Conservation (phyloP, 805 yeast genomes). For the Pichia nakasei region DNA sequence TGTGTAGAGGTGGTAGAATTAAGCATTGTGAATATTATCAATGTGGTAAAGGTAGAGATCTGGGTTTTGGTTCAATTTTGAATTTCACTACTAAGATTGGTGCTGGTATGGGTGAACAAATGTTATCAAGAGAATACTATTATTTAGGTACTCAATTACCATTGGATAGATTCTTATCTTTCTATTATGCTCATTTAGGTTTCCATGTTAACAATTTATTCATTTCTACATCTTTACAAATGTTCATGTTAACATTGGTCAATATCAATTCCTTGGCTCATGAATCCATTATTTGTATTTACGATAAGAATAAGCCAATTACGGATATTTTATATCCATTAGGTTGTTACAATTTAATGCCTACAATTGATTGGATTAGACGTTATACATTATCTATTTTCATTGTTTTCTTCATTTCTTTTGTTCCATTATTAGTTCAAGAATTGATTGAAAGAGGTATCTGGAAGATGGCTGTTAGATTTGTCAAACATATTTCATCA, state of each 20-base stretch:
- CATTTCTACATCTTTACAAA: conserved; percentile 65
- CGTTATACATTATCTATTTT: conserved; percentile 75
- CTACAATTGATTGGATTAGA: conserved; percentile 74
- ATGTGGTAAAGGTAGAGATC: conserved; percentile 88
- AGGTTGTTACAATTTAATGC: conserved; percentile 67
- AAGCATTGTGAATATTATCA: conserved; percentile 83
- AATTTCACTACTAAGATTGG: conserved; percentile 84
- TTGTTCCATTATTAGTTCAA: conserved; percentile 69
- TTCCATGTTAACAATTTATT: conserved; percentile 76
- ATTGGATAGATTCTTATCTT: conserved; percentile 69
- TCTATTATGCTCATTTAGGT: conserved; percentile 83
- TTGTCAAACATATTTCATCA: conserved; percentile 58
- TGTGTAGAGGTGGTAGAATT: conserved; percentile 79
- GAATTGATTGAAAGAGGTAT: conserved; percentile 77
- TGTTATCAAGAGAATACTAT: conserved; percentile 76
- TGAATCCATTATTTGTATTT: conserved; percentile 60
- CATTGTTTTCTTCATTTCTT: conserved; percentile 74
- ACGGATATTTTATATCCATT: conserved; percentile 58
- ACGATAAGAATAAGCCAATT: conserved; percentile 55
- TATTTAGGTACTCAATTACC: conserved; percentile 76
- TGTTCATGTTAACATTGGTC: conserved; percentile 61
- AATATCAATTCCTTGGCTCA: conserved; percentile 68
- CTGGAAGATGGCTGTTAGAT: conserved; percentile 65
- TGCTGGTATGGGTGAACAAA: conserved; percentile 91
- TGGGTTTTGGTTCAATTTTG: conserved; percentile 79